A percentile compares a stretch with the other conserved stretches of the same genome.
phyloP scores from a whole-genome alignment of 768 basidiomycete genomes.

The Lactarius trivialis region DNA sequence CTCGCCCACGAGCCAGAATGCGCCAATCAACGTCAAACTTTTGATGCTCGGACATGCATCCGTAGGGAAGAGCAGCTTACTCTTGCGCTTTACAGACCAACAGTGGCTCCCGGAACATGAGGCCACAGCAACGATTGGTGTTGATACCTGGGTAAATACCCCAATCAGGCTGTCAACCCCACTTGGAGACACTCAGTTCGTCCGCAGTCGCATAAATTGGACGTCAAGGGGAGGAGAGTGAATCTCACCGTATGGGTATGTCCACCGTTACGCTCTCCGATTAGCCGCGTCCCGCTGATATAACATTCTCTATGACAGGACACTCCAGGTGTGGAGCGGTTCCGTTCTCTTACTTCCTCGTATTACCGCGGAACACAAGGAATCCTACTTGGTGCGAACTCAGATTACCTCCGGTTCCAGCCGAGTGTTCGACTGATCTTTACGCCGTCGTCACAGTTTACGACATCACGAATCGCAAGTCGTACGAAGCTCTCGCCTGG shows the following conservation, averaged over 20 bases:
- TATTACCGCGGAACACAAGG: constrained; percentile 89
- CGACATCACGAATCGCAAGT: constrained; percentile 86
- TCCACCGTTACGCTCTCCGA: not conserved
- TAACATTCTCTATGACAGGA: constrained; percentile 43
- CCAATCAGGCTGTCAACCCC: not conserved
- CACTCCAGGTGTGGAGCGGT: constrained; percentile 93
- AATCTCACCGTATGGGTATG: constrained; percentile 95
- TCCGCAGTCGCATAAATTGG: constrained; percentile 78
- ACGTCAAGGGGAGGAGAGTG: constrained; percentile 70
- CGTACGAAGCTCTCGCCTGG: constrained; percentile 85
- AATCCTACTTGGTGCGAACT: constrained; percentile 54
- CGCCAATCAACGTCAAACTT: constrained; percentile 69
- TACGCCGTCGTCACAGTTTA: constrained; percentile 51
- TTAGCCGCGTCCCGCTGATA: not conserved
- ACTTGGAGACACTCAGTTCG: not conserved
- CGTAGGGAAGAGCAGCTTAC: constrained; percentile 85
- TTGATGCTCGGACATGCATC: constrained; percentile 79
- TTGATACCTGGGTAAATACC: constrained; percentile 67
- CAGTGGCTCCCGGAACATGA: constrained; percentile 90
- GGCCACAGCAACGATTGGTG: constrained; percentile 74
- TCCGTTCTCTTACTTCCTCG: constrained; percentile 86
- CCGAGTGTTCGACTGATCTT: not conserved
- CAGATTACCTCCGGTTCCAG: not conserved
- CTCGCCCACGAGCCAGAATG: not conserved
- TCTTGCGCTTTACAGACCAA: constrained; percentile 90